These are phyloP conservation scores for Cairneyella variabilis DNA, from an alignment of 495 filamentous ascomycete species.

Conservation along the genomic window DNA sequence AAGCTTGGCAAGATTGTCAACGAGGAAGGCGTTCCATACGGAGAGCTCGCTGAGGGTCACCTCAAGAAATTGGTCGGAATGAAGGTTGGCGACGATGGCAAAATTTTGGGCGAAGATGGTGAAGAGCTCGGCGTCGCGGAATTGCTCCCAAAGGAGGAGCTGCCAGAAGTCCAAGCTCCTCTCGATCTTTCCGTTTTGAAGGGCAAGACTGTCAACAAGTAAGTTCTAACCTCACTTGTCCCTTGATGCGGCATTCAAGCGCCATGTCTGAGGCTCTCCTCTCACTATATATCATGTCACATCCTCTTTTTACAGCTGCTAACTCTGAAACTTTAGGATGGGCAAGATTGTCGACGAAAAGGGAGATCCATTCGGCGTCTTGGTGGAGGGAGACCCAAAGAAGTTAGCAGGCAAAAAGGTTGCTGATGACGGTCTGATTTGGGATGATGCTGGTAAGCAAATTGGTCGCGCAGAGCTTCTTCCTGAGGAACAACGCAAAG, in stretches of 20 bases:
- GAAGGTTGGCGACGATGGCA: conserved; percentile 63
- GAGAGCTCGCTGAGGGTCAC: conserved; percentile 61
- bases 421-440: conserved; percentile 68
- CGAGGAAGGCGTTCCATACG: conserved; percentile 62
- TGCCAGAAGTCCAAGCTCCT: too few species aligned
- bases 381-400: conserved; percentile 68
- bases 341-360: conserved; percentile 76
- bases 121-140: too few species aligned
- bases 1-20: conserved; percentile 67
- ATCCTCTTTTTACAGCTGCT: too few species aligned
- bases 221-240: too few species aligned
- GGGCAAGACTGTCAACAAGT: too few species aligned
- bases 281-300: too few species aligned
- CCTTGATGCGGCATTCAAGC: too few species aligned
- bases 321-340: too few species aligned
- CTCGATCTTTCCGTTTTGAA: too few species aligned
- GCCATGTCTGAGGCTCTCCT: too few species aligned
- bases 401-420: conserved; percentile 75
- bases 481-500: conserved; percentile 46
- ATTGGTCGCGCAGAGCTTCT: conserved; percentile 67
- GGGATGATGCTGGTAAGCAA: conserved; percentile 68
- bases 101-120: too few species aligned
- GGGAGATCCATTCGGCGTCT: conserved; percentile 71
- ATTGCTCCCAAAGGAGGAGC: too few species aligned
- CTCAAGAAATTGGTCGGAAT: conserved; percentile 57